Evolutionary conservation across 306 rosid species (phyloP).

Genomic region (Oemleria cerasiformis): DNA sequence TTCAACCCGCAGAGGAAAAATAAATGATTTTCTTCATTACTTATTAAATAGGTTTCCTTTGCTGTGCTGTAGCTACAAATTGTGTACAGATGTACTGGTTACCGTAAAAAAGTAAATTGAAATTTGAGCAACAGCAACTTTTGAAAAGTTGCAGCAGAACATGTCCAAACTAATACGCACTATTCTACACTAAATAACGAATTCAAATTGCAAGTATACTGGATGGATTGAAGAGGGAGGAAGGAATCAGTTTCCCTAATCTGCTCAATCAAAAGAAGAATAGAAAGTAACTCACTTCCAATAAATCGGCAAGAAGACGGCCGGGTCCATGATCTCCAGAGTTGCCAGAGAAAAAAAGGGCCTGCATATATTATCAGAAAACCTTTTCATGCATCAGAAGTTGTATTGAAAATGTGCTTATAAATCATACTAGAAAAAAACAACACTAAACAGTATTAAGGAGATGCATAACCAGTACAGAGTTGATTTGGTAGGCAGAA

Average conservation of each 20-base stretch:
- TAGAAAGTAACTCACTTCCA: slow-evolving; percentile 58
- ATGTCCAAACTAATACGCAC: neutral
- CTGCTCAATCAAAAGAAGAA: slow-evolving; percentile 1
- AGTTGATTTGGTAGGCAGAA: neutral
- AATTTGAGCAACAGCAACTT: neutral
- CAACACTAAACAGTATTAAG: neutral
- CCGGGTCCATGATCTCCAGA: slow-evolving; percentile 46
- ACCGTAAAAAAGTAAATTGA: neutral
- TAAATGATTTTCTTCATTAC: neutral
- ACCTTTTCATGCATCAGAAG: slow-evolving; percentile 4
- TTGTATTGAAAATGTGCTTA: slow-evolving; percentile 8
- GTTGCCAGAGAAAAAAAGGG: slow-evolving; percentile 65
- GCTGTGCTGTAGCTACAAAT: neutral
- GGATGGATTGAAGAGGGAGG: neutral
- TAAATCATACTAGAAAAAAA: neutral
- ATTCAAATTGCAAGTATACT: neutral
- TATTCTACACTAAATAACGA: neutral
- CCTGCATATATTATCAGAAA: slow-evolving; percentile 43
- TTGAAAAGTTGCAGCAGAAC: neutral
- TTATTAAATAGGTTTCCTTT: neutral
- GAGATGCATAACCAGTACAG: neutral
- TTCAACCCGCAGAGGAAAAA: neutral
- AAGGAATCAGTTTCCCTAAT: neutral
- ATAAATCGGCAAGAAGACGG: slow-evolving; percentile 62
- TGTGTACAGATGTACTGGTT: neutral